Evolutionary conservation across 2,329 filamentous ascomycete genomes (phyloP), one percentile per base, ranked within the genome.

Genomic region (Pyrenophora graminea): DNA sequence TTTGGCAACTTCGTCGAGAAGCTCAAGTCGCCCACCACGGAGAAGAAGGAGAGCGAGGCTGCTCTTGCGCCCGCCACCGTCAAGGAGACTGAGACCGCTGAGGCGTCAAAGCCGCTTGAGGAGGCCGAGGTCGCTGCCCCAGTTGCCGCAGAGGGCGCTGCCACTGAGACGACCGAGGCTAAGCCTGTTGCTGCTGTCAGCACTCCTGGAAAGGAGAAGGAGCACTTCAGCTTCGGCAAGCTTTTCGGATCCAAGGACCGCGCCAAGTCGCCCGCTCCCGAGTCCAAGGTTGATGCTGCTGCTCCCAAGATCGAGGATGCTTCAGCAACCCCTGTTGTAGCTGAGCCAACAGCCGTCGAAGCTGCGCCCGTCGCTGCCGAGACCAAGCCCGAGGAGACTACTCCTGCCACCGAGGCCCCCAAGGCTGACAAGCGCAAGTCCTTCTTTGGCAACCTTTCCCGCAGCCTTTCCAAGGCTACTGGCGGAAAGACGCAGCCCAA

Each of bases 351-450:
- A 13, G 7, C 64, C 18, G 61, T 57, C 12, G 61, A 68, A 57
- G 66, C 48, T 39, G 65, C 64, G 18, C 58, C 62, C 18, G 56
- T 56, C 45, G 71, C 74, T 12, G 71, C 74, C 9, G 79, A 80
- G 63, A 55, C 74, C 62, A 74, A 68, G 58, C 71, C 74, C 32
- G 79, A 81, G 55, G 71, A 30, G 27, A 13, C 59, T n/a, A 56
- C 61, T 43, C 59, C 63, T 50, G 60, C 64, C 46, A 27, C 37
- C 9, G 58, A 61, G 61, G 74, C 80, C 57, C 74, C 75, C 39
- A 70, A 80, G 62, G 90, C 89, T 83, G 82, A 84, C 77, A 96
- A 95, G 89, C 89, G 91, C 75, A 85, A 86, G 78, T 93, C 89
- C 62, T 87, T 92, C 69, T 95, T 95, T 76, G 85, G 84, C 64